Percentiles rank a stretch among this genome's conserved stretches.
These are phyloP conservation scores for Talaromyces thailandensis DNA, from an alignment of 495 filamentous ascomycete genomes.

Conservation along the genomic window DNA sequence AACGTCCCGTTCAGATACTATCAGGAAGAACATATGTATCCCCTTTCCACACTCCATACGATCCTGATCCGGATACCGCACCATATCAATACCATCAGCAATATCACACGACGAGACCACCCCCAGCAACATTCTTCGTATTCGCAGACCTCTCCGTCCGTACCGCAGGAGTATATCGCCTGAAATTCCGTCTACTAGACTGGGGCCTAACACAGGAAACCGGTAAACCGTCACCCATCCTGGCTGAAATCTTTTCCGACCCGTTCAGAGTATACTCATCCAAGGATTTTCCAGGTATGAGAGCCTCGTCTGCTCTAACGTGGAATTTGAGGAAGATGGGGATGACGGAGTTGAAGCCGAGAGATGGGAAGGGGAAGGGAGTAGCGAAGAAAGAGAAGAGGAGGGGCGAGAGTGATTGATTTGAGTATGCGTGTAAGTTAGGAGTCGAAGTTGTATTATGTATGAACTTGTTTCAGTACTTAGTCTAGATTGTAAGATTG, in stretches of 20 bases:
- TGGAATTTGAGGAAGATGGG: conserved; percentile 35
- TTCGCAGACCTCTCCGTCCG: conserved; percentile 92
- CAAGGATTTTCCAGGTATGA: conserved; percentile 97
- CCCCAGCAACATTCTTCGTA: conserved; percentile 64
- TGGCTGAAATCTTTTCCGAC: conserved; percentile 62
- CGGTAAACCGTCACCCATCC: conserved; percentile 53
- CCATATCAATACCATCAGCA: conserved; percentile 33
- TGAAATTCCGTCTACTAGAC: conserved; percentile 84
- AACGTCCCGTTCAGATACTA: conserved; percentile 29
- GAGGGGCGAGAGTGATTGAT: conserved; percentile 6
- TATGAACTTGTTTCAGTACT: not conserved
- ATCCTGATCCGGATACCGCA: conserved; percentile 6
- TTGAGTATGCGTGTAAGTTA: not conserved
- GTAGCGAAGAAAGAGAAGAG: conserved; percentile 22
- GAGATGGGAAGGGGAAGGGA: conserved; percentile 26
- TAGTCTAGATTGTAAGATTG: not conserved
- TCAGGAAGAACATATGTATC: conserved; percentile 54
- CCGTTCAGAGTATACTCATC: conserved; percentile 84
- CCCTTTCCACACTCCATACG: conserved; percentile 36
- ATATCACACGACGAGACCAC: not conserved
- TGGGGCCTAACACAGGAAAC: conserved; percentile 36
- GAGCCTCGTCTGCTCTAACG: conserved; percentile 36
- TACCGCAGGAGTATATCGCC: conserved; percentile 70
- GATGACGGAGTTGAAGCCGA: conserved; percentile 37
- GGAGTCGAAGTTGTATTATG: not conserved